Percentiles rank a stretch among this genome's conserved stretches.
Conservation (phyloP, 106 monocot genomes). For the Apostasia ramifera region DNA sequence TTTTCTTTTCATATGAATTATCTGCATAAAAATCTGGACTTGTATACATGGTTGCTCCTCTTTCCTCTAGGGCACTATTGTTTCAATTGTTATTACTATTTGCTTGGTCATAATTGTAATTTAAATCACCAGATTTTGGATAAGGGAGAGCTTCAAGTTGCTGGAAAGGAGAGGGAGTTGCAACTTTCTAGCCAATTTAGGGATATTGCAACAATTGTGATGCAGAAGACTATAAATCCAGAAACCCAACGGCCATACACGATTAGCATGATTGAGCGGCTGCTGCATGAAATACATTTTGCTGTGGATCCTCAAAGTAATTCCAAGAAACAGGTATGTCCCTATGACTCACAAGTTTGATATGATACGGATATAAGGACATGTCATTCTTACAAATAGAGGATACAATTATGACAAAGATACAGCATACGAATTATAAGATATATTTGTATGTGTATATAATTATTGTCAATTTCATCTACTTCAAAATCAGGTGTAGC, state of each 20-base stretch:
- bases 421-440: no score
- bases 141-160: conserved; percentile 92
- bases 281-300: conserved; percentile 99
- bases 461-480: no score
- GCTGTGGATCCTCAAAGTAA: conserved; percentile 82
- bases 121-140: conserved; percentile 65
- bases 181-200: conserved; percentile 79
- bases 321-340: conserved; percentile 74
- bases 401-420: no score
- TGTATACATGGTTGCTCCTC: no score
- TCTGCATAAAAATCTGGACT: no score
- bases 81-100: background rate
- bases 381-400: no score
- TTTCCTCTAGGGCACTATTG: no score
- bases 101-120: background rate
- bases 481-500: no score
- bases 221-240: conserved; percentile 94
- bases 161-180: conserved; percentile 94
- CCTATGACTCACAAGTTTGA: background rate
- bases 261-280: conserved; percentile 87
- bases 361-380: no score
- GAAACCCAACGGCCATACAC: conserved; percentile 92
- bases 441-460: no score
- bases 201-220: conserved; percentile 94
- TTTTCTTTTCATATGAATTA: no score